These are phyloP conservation scores for Colletotrichum eleusines DNA, from an alignment of 2,329 filamentous ascomycete species.

Conservation along the genomic window DNA sequence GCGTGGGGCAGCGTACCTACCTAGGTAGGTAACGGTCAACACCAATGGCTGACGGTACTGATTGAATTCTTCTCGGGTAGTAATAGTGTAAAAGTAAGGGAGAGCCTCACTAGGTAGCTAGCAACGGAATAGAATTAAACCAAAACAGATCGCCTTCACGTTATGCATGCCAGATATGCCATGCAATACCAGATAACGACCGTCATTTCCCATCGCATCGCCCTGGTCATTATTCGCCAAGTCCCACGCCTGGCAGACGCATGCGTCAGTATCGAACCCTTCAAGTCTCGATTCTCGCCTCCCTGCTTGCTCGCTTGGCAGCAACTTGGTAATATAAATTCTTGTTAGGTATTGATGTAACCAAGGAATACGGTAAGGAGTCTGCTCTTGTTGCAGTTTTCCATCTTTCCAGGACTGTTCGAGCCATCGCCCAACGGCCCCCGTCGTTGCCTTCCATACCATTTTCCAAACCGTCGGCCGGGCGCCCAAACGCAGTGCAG, in stretches of 20 bases:
- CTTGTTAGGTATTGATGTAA: conserved; percentile 42
- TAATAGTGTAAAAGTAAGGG: neutral
- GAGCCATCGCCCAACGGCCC: conserved; percentile 15
- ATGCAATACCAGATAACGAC: neutral
- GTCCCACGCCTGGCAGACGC: neutral
- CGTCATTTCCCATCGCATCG: neutral
- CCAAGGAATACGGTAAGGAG: conserved; percentile 37
- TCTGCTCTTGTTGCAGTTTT: conserved; percentile 35
- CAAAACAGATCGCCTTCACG: neutral
- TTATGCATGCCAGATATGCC: neutral
- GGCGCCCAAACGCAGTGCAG: conserved; percentile 39
- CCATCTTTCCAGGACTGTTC: conserved; percentile 29
- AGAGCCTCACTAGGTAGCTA: neutral
- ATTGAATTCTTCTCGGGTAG: neutral
- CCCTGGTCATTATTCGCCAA: neutral
- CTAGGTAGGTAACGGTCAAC: neutral
- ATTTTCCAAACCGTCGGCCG: conserved; percentile 37
- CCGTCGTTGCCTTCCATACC: conserved; percentile 29
- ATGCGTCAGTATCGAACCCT: neutral
- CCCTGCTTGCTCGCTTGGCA: neutral
- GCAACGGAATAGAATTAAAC: neutral
- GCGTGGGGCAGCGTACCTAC: conserved; percentile 26
- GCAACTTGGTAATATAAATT: conserved; percentile 31
- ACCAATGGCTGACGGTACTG: neutral
- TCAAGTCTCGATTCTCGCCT: neutral